A percentile compares a stretch with the other conserved stretches of the same genome.
Evolutionary conservation across 2,329 filamentous ascomycete species (phyloP).

Genomic region (Exutisphaerella laricina): DNA sequence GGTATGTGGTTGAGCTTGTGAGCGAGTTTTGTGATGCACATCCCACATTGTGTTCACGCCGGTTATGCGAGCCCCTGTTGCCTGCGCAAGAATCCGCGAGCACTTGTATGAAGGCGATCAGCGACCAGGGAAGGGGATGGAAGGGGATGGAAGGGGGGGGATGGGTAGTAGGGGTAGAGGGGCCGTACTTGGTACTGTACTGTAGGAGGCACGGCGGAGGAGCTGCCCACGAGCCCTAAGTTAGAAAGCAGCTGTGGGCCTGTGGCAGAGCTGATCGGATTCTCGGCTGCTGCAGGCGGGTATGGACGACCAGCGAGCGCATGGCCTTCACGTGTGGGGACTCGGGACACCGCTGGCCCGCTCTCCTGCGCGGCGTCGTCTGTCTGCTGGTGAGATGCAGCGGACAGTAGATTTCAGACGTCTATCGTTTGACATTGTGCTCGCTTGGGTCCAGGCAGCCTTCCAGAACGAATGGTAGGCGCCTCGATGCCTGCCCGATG

Average conservation of each 20-base stretch:
- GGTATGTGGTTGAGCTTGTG: conserved; percentile 2
- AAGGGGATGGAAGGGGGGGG: too few species aligned
- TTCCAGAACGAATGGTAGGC: conserved; percentile 4
- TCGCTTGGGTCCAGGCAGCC: conserved; percentile 13
- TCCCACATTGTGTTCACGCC: conserved; percentile 1
- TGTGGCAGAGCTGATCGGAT: too few species aligned
- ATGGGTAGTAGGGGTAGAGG: too few species aligned
- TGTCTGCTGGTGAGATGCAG: conserved; percentile 17
- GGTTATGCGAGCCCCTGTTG: conserved; percentile 1
- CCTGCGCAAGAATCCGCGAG: neutral
- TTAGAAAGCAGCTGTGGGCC: too few species aligned
- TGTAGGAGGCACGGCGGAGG: too few species aligned
- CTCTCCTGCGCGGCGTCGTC: too few species aligned
- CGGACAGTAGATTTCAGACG: conserved; percentile 16
- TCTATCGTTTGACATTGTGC: conserved; percentile 21
- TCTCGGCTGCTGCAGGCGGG: neutral
- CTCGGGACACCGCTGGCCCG: conserved; percentile 8
- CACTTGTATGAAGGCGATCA: conserved; percentile 7
- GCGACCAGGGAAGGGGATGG: conserved; percentile 8
- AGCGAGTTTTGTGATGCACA: conserved; percentile 4
- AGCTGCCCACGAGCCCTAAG: too few species aligned
- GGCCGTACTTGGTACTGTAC: too few species aligned
- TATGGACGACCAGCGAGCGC: conserved; percentile 14
- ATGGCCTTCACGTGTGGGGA: conserved; percentile 18
- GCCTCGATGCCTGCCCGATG: conserved; percentile 1